Base-by-base conservation (phyloP, 257 asterid species). In the Fraxinus anomala region DNA sequence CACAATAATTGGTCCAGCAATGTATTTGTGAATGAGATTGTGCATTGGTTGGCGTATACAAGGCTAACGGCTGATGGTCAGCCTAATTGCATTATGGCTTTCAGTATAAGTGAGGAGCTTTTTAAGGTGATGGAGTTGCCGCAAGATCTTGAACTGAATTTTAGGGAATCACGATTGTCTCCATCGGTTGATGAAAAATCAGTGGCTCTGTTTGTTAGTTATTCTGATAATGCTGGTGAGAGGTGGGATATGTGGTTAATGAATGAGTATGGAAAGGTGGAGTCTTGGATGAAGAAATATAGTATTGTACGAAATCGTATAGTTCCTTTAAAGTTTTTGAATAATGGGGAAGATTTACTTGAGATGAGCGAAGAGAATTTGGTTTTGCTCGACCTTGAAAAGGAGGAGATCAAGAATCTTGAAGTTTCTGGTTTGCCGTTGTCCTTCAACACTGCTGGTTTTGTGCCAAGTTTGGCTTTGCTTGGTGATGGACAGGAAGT, bases 201-300 rank as follows among this genome's bases (percentile, higher is more conserved):
- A 7, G 8, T 87, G 73, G 81, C 77, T n/a, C 63, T 87, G 75
- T 87, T 87, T 70, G 51, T 78, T 37, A 78, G 73, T 36, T 36
- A 70, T 68, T 77, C 36, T 6, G 78, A 54, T 17, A 63, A 78
- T 78, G 21, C 28, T 30, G 80, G 86, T 1, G 79, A 74, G 56
- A 31, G 37, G 13, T 87, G 88, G 90, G 86, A 82, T 49, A 33
- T 84, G 37, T 87, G 88, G 87, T 9, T 84, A 86, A 44, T 87
- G 90, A 78, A 56, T 33, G 82, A 80, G 3, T 82, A 86, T 73
- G 86, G 85, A 1, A 49, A 81, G 42, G 86, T 26, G 12, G 85
- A 70, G 28, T 80, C 88, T 47, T 87, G 88, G 90, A 73, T n/a
- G 17, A 73, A 59, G 59, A 77, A 68, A 19, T 49, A 44, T 26